A percentile compares a stretch with the other conserved stretches of the same genome.
These are phyloP conservation scores for Neonectria coccinea DNA, from an alignment of 2,329 filamentous ascomycete species.

Conservation along the genomic window DNA sequence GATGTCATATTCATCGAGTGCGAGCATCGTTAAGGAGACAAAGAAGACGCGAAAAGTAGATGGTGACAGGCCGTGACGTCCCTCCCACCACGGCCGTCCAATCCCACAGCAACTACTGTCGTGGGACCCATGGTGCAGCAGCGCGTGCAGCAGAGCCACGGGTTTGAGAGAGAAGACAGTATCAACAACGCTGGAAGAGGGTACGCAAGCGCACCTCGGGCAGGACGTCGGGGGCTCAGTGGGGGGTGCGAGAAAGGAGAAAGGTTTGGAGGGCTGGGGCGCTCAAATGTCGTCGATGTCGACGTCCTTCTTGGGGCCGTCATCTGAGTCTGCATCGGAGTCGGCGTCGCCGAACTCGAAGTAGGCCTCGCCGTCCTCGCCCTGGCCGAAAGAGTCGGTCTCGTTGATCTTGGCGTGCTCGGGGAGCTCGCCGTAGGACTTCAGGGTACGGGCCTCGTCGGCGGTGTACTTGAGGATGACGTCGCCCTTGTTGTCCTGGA, in stretches of 20 bases:
- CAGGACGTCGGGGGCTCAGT: conserved; percentile 41
- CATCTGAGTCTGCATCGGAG: conserved; percentile 65
- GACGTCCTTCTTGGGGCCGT: conserved; percentile 79
- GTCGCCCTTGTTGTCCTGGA: conserved; percentile 95
- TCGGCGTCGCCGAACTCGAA: conserved; percentile 99
- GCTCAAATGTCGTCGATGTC: conserved; percentile 94
- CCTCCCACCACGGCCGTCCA: conserved; percentile 67
- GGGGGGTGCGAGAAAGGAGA: conserved; percentile 27
- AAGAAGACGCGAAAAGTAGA: conserved; percentile 39
- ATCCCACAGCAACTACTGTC: conserved; percentile 60
- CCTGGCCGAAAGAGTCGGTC: conserved; percentile 92
- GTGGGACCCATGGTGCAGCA: conserved; percentile 50
- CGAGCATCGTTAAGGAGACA: conserved; percentile 33
- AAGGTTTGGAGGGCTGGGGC: conserved; percentile 16
- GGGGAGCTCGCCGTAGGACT: conserved; percentile 96
- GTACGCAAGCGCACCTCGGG: conserved; percentile 5
- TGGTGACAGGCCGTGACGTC: conserved; percentile 65
- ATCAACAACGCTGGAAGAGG: conserved; percentile 48
- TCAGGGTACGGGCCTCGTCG: conserved; percentile 94
- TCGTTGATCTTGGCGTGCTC: conserved; percentile 99
- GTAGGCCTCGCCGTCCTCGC: conserved; percentile 94
- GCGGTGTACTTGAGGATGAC: conserved; percentile 97
- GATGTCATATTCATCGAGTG: conserved; percentile 43
- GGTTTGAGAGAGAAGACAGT: conserved; percentile 76
- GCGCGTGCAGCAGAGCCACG: conserved; percentile 31